Percentiles rank a stretch among this genome's conserved stretches.
phyloP scores from a whole-genome alignment of 148 eudicot species.

The Rhododendron ovatum region DNA sequence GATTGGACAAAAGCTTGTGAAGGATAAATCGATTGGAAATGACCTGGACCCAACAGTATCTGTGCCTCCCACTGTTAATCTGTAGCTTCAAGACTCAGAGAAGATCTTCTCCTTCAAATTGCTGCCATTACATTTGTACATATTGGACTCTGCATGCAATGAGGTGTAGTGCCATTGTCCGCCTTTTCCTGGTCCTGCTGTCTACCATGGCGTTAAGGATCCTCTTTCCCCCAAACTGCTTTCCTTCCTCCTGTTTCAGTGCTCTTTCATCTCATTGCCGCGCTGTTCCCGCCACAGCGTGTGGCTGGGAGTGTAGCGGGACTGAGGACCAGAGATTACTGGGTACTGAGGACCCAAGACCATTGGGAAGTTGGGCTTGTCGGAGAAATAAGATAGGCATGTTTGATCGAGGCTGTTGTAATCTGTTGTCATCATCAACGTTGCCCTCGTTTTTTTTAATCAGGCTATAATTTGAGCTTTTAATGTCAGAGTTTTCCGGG shows the following conservation, averaged over 20 bases:
- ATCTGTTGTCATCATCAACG: not conserved
- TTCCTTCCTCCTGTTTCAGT: not conserved
- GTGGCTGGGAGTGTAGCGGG: not conserved
- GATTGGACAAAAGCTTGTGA: slow-evolving; percentile 29
- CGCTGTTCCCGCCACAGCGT: not conserved
- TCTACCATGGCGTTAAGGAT: not conserved
- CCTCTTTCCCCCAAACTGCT: not conserved
- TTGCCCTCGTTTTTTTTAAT: not conserved
- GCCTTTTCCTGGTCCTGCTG: not conserved
- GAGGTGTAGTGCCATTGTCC: not conserved
- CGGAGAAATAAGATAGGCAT: not conserved
- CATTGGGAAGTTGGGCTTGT: not conserved
- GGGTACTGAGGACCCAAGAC: not conserved
- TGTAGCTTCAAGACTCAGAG: slow-evolving; percentile 12
- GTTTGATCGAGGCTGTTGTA: slow-evolving; percentile 8
- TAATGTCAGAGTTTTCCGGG: not conserved
- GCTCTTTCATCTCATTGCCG: not conserved
- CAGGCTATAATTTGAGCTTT: not conserved
- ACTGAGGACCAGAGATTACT: not conserved
- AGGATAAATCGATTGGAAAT: slow-evolving; percentile 28
- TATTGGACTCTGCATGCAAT: slow-evolving; percentile 12
- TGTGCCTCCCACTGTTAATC: slow-evolving; percentile 15
- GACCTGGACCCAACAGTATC: slow-evolving; percentile 21
- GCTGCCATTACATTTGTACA: slow-evolving; percentile 22
- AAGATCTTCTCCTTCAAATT: slow-evolving; percentile 8